These are phyloP conservation scores for Gigaspora rosea DNA, from an alignment of 192 early-diverging fungal species.

Conservation along the genomic window DNA sequence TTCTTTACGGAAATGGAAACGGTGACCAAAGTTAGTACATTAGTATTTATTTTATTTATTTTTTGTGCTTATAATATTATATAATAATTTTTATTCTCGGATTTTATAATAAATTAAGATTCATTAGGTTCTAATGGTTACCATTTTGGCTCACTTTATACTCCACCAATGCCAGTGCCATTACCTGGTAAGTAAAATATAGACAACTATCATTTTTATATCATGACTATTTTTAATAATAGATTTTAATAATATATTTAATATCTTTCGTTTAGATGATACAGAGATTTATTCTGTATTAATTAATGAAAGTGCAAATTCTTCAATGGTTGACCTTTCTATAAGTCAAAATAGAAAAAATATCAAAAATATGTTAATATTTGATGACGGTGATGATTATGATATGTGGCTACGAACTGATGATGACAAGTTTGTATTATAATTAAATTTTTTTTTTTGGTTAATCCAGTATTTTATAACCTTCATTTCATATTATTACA, in stretches of 20 bases:
- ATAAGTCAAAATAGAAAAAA: not conserved
- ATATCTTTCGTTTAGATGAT: not conserved
- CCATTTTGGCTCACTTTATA: conserved; percentile 55
- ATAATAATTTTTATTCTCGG: too few species aligned
- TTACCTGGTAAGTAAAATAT: conserved; percentile 34
- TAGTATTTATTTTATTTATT: too few species aligned
- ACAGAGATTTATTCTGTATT: conserved; percentile 31
- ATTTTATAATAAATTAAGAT: not conserved
- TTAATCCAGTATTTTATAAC: not conserved
- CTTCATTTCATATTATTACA: not conserved
- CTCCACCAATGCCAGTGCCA: conserved; percentile 49
- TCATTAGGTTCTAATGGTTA: conserved; percentile 34
- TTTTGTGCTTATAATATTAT: too few species aligned
- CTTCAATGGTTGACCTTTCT: conserved; percentile 33
- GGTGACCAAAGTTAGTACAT: not conserved
- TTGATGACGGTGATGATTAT: conserved; percentile 21
- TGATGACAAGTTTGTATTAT: conserved; percentile 36
- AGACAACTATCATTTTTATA: too few species aligned
- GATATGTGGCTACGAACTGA: conserved; percentile 30
- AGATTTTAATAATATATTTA: too few species aligned
- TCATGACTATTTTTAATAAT: too few species aligned
- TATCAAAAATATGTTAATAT: conserved; percentile 32
- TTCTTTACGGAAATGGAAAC: conserved; percentile 46
- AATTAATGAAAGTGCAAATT: conserved; percentile 36
- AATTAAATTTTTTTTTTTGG: not conserved